A percentile compares a stretch with the other conserved stretches of the same genome.
These are phyloP conservation scores for Podospora conica DNA, from an alignment of 495 filamentous ascomycete species.

Conservation along the genomic window DNA sequence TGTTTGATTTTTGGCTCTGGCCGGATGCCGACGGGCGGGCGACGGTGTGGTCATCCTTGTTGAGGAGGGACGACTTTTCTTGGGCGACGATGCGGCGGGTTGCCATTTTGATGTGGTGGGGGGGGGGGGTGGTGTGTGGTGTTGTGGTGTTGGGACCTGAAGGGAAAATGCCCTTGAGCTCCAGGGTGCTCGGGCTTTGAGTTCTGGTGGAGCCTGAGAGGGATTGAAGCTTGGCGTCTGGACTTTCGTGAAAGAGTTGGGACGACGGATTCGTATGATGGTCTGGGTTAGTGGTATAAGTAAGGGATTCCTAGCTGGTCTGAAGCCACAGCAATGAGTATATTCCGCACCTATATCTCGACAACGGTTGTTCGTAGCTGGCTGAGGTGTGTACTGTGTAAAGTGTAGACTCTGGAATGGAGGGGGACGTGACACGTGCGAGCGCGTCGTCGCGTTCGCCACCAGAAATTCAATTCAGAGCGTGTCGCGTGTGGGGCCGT, in stretches of 20 bases:
- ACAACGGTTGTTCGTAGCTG: too few relatives aligned
- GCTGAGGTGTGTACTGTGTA: too few relatives aligned
- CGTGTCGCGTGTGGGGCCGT: slow-evolving; percentile 6
- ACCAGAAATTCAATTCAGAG: slow-evolving; percentile 4
- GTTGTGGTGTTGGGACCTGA: background rate
- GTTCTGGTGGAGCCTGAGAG: too few relatives aligned
- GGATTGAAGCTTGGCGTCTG: too few relatives aligned
- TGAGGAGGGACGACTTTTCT: slow-evolving; percentile 47
- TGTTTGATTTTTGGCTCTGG: slow-evolving; percentile 43
- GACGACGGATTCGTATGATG: too few relatives aligned
- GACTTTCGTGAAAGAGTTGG: too few relatives aligned
- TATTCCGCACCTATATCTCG: too few relatives aligned
- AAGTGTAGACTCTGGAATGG: too few relatives aligned
- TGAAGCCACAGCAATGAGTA: too few relatives aligned
- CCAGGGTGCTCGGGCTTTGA: too few relatives aligned
- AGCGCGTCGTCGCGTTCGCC: slow-evolving; percentile 2
- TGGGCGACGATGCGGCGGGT: slow-evolving; percentile 50
- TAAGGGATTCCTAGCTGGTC: too few relatives aligned
- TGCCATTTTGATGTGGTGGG: slow-evolving; percentile 42
- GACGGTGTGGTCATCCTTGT: slow-evolving; percentile 46
- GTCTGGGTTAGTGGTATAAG: too few relatives aligned
- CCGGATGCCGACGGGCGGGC: slow-evolving; percentile 26
- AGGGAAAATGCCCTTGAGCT: background rate
- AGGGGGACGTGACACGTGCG: background rate
- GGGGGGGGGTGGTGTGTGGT: background rate